These are phyloP conservation scores for Caryopteris hybrid DNA, from an alignment of 305 asterid species.

Conservation along the genomic window DNA sequence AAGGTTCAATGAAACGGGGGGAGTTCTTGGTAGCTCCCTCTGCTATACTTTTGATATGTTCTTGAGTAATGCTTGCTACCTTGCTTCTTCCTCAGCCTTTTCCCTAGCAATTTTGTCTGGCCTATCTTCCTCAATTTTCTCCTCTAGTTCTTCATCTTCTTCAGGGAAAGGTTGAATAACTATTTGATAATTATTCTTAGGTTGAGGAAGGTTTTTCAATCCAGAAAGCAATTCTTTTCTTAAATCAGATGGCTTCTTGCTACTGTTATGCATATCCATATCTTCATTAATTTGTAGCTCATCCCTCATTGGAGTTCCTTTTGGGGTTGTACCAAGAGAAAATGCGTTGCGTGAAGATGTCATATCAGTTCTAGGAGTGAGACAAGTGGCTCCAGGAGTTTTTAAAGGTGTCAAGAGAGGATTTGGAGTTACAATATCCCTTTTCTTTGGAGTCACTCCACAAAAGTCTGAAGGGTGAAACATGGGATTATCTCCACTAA, in stretches of 20 bases:
- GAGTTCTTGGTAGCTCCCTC: constrained; percentile 96
- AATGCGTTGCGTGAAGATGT: constrained; percentile 69
- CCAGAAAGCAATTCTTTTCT: constrained; percentile 59
- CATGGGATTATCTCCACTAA: constrained; percentile 95
- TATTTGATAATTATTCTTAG: constrained; percentile 87
- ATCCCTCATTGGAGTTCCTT: constrained; percentile 91
- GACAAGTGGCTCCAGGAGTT: constrained; percentile 68
- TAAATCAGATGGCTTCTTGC: constrained; percentile 52
- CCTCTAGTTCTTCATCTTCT: constrained; percentile 86
- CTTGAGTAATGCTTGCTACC: constrained; percentile 69
- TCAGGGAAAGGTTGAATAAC: constrained; percentile 68
- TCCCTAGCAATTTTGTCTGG: constrained; percentile 63
- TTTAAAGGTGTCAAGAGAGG: constrained; percentile 79
- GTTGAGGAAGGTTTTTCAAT: constrained; percentile 76
- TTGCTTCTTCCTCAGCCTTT: constrained; percentile 38
- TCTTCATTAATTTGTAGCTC: constrained; percentile 85
- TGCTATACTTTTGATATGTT: constrained; percentile 93
- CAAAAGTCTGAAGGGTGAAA: constrained; percentile 96
- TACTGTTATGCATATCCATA: constrained; percentile 52
- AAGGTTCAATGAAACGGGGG: constrained; percentile 68
- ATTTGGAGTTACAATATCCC: constrained; percentile 84
- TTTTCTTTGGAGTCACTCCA: constrained; percentile 94
- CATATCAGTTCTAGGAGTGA: constrained; percentile 85
- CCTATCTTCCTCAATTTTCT: constrained; percentile 95
- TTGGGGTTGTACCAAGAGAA: constrained; percentile 76